These are phyloP conservation scores for Mycena sanguinolenta DNA, from an alignment of 768 basidiomycete species.

Conservation along the genomic window DNA sequence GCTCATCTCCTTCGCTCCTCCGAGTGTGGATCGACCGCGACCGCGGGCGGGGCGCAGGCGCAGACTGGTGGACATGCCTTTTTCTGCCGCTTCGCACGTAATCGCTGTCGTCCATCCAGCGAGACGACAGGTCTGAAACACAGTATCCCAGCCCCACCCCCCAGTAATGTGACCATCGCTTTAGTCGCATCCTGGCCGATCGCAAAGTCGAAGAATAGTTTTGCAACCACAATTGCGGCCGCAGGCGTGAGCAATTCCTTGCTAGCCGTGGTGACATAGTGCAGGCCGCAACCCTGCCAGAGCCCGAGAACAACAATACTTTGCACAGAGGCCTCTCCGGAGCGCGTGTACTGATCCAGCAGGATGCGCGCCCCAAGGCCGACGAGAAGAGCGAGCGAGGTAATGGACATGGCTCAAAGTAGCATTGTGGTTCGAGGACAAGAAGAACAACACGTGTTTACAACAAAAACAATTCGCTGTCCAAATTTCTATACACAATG, in stretches of 20 bases:
- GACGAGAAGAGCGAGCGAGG: constrained; percentile 67
- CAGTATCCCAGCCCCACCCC: constrained; percentile 78
- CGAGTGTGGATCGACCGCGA: constrained; percentile 30
- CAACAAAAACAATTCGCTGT: constrained; percentile 5
- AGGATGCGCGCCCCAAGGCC: constrained; percentile 82
- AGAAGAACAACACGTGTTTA: constrained; percentile 24
- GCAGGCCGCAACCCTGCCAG: constrained; percentile 82
- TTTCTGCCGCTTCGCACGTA: constrained; percentile 49
- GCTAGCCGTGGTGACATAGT: constrained; percentile 72
- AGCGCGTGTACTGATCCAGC: constrained; percentile 68
- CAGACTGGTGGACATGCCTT: constrained; percentile 32
- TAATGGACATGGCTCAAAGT: constrained; percentile 20
- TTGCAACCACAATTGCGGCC: constrained; percentile 68
- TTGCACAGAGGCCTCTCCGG: constrained; percentile 62
- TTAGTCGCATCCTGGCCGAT: constrained; percentile 65
- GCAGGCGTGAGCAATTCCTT: constrained; percentile 68
- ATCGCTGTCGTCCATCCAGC: constrained; percentile 68
- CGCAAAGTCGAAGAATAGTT: constrained; percentile 75
- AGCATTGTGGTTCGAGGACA: not conserved
- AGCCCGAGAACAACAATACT: constrained; percentile 77
- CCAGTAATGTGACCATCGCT: constrained; percentile 72
- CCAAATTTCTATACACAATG: constrained; percentile 32
- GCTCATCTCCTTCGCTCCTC: constrained; percentile 37
- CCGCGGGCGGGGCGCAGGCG: constrained; percentile 31
- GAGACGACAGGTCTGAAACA: constrained; percentile 78